These are phyloP conservation scores for Thalia dealbata DNA, from an alignment of 176 grass and related monocot genomes.

Conservation along the genomic window DNA sequence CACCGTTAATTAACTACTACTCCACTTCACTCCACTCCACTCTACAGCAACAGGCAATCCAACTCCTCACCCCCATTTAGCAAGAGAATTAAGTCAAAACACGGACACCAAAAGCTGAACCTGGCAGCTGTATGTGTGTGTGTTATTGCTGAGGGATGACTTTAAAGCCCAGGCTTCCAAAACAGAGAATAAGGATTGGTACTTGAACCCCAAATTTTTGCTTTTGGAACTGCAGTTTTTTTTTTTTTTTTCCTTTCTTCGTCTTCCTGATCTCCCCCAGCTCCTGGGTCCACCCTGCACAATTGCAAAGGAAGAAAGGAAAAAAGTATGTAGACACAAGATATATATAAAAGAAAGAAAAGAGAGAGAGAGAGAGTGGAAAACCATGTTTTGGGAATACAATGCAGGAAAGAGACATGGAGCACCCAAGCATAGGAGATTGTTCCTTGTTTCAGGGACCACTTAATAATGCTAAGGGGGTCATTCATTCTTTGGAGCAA, in stretches of 20 bases:
- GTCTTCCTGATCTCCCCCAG: too few species aligned
- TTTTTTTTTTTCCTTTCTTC: too few species aligned
- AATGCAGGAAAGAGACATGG: slow-evolving; percentile 4
- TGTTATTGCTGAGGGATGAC: background rate
- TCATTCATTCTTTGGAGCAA: background rate
- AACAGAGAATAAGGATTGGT: background rate
- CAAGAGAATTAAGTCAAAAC: background rate
- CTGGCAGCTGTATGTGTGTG: background rate
- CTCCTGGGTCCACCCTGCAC: background rate
- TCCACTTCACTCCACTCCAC: too few species aligned
- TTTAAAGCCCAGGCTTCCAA: background rate
- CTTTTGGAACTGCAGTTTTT: slow-evolving; percentile 8
- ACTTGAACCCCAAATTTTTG: background rate
- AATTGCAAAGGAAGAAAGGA: background rate
- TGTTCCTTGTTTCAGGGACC: background rate
- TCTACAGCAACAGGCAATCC: background rate
- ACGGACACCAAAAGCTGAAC: background rate
- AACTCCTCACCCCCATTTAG: background rate
- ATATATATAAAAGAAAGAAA: too few species aligned
- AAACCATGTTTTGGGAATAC: slow-evolving; percentile 2
- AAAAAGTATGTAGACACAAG: too few species aligned
- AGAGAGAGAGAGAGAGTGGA: background rate
- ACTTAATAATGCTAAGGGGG: background rate
- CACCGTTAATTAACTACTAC: too few species aligned
- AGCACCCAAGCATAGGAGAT: background rate